A percentile compares a stretch with the other conserved stretches of the same genome.
phyloP scores from a whole-genome alignment of 1,284 basidiomycete genomes.

The Psilocybe mexicana region DNA sequence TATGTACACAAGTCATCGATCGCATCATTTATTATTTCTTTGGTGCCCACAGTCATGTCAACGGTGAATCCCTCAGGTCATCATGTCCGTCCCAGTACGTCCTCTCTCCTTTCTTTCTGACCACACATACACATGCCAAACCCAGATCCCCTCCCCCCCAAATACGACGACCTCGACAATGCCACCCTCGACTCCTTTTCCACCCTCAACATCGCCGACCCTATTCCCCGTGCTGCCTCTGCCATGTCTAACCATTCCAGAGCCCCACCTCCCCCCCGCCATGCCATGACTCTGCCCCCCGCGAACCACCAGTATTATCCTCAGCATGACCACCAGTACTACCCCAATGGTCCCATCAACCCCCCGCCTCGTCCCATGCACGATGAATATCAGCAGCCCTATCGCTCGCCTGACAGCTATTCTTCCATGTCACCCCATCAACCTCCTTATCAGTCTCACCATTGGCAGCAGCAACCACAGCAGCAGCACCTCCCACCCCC shows the following conservation, averaged over 20 bases:
- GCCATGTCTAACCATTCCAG: slow-evolving; percentile 45
- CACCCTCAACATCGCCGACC: slow-evolving; percentile 46
- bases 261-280: slow-evolving; percentile 31
- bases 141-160: slow-evolving; percentile 34
- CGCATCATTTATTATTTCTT: slow-evolving; percentile 5
- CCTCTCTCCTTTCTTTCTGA: slow-evolving; percentile 26
- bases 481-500: slow-evolving; percentile 20
- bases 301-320: slow-evolving; percentile 1
- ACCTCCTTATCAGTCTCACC: slow-evolving; percentile 25
- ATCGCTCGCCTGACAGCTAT: slow-evolving; percentile 16
- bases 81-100: slow-evolving; percentile 24
- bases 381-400: slow-evolving; percentile 10
- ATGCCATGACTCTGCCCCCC: slow-evolving; percentile 37
- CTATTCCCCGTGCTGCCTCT: slow-evolving; percentile 48
- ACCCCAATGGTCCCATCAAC: neutral
- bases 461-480: slow-evolving; percentile 23
- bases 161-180: slow-evolving; percentile 35
- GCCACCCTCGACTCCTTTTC: slow-evolving; percentile 49
- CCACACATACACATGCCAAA: slow-evolving; percentile 34
- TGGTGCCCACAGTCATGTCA: slow-evolving; percentile 26
- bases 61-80: slow-evolving; percentile 27
- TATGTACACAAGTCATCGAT: slow-evolving; percentile 13
- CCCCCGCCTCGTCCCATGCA: neutral
- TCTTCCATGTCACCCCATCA: slow-evolving; percentile 13
- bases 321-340: slow-evolving; percentile 11